A percentile compares a stretch with the other conserved stretches of the same genome.
Conservation (phyloP, 2,329 filamentous ascomycete species). For the Paradendryphiella salina region DNA sequence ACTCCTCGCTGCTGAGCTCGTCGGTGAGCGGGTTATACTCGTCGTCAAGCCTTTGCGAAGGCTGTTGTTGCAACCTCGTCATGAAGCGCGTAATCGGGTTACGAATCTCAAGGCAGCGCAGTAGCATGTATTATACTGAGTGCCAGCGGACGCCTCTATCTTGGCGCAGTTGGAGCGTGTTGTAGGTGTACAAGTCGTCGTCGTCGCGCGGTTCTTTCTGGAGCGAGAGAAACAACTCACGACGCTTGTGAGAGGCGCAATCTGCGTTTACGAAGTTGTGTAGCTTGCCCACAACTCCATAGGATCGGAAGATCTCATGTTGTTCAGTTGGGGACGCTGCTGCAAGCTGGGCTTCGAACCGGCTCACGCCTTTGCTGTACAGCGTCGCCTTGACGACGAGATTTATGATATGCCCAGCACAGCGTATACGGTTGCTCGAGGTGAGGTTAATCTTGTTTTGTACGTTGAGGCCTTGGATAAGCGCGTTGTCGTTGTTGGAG, state of each 20-base stretch:
- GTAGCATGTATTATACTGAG: no score
- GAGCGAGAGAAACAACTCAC: conserved; percentile 1
- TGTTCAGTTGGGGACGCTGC: background rate
- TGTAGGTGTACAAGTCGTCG: no score
- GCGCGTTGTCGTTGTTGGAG: conserved; percentile 6
- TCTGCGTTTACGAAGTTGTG: conserved; percentile 10
- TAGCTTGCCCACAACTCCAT: conserved; percentile 5
- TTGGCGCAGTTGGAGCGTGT: no score
- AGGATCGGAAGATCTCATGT: background rate
- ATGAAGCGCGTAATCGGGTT: no score
- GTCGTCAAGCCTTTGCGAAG: no score
- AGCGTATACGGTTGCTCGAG: conserved; percentile 1
- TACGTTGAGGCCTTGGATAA: conserved; percentile 3
- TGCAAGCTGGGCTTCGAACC: background rate
- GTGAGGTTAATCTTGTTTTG: background rate
- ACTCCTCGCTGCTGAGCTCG: no score
- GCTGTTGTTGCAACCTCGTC: no score
- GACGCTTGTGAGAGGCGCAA: conserved; percentile 3
- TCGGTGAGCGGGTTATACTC: no score
- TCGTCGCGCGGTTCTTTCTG: background rate
- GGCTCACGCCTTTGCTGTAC: conserved; percentile 5
- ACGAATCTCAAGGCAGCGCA: no score
- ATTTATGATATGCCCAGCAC: conserved; percentile 4
- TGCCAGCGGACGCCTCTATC: no score
- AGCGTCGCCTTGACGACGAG: conserved; percentile 3